These are phyloP conservation scores for Aspergillus campestris DNA, from an alignment of 495 filamentous ascomycete genomes.

Conservation along the genomic window DNA sequence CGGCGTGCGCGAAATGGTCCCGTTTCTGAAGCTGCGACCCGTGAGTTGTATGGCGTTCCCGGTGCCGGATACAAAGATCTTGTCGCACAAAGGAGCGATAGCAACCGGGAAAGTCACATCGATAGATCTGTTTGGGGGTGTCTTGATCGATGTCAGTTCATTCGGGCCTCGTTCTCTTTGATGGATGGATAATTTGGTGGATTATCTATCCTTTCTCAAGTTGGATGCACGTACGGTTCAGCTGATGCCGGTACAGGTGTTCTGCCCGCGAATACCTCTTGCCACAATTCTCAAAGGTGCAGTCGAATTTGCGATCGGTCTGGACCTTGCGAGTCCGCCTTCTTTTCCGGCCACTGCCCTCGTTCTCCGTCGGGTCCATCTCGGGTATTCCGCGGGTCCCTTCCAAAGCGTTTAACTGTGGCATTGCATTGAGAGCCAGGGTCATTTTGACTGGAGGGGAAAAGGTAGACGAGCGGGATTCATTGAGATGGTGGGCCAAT, in stretches of 20 bases:
- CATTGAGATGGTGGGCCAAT: too few relatives aligned
- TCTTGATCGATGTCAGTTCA: conserved; percentile 35
- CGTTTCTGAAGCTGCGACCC: conserved; percentile 91
- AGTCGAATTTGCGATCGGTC: conserved; percentile 88
- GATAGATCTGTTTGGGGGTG: conserved; percentile 87
- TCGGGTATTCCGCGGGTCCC: conserved; percentile 18
- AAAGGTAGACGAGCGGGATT: too few relatives aligned
- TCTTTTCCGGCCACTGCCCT: conserved; percentile 51
- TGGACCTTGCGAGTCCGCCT: conserved; percentile 76
- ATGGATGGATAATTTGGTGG: conserved; percentile 4
- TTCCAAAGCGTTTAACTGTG: conserved; percentile 11
- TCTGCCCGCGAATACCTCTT: conserved; percentile 96
- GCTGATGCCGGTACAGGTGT: conserved; percentile 91
- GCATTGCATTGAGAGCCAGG: conserved; percentile 19
- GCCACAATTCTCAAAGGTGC: conserved; percentile 78
- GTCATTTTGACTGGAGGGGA: conserved; percentile 11
- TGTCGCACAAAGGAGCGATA: conserved; percentile 87
- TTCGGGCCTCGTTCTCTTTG: neutral
- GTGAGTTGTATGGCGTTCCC: conserved; percentile 90
- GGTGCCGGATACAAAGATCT: conserved; percentile 87
- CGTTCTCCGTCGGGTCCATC: conserved; percentile 20
- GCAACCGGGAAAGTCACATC: conserved; percentile 90
- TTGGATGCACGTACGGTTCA: conserved; percentile 68
- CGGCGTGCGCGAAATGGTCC: conserved; percentile 45
- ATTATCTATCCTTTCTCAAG: neutral